Evolutionary conservation across 352 stramenopile genomes (phyloP), one percentile per base, ranked within the genome.

Genomic region (Phytopythium delawarense): DNA sequence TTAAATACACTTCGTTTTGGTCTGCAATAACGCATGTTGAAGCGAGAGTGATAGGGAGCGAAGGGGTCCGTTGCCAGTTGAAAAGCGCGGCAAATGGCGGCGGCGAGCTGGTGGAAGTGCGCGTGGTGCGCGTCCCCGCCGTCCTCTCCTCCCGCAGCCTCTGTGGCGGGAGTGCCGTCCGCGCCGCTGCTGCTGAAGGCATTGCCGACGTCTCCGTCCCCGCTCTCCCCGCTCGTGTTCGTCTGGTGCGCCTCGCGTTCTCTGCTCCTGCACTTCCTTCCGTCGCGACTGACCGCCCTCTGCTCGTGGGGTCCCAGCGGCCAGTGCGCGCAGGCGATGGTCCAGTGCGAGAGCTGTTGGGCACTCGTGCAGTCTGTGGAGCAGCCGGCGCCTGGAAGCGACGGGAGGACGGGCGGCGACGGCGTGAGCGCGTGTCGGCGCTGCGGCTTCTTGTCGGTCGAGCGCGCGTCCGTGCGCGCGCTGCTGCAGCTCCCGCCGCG

Each of bases 311-410:
- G 8, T 30, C 9, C 18, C 23, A 60, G 55, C 40, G 15, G 40
- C 23, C 21, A 30, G 2, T 60, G 55, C 55, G 21, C 55, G 40
- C 39, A 16, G 30, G 35, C 12, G 11, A 50, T 50, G 55, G 9
- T 60, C 13, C 23, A 51, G 12, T 60, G 55, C 23, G 55, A 60
- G 23, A 50, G 37, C 55, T 60, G 55, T 39, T 60, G 37, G 23
- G 40, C 39, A 7, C 55, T 60, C 37, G 39, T 60, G 13, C 18
- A 25, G 15, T 28, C 40, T 2, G 6, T 16, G 15, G 46, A 34
- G 46, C 12, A 12, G 20, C 0, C 42, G 8, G 2, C 42, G 2
- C 21, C n/a, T 34, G 21, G 21, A 30, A 35, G 48, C 32, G 51
- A n/a, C 51, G n/a, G 30, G 7, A 25, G 3, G 8, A 9, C 35